phyloP scores from a whole-genome alignment of 176 grass and related monocot genomes.

The Panicum miliaceum region DNA sequence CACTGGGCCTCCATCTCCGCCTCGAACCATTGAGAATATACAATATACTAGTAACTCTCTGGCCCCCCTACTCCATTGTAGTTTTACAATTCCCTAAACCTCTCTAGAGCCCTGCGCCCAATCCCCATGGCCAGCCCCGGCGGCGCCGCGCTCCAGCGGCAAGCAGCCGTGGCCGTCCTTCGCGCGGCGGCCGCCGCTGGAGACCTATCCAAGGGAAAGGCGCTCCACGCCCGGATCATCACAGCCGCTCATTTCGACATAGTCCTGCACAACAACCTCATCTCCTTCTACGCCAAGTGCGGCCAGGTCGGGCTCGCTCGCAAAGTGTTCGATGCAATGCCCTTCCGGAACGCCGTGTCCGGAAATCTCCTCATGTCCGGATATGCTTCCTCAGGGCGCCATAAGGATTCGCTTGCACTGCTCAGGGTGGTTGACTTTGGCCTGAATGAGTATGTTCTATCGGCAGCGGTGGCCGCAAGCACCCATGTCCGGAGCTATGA shows the following conservation, averaged over 20 bases:
- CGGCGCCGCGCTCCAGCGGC: constrained; percentile 49
- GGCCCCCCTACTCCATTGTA: not conserved
- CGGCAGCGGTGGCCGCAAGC: constrained; percentile 37
- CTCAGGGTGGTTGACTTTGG: constrained; percentile 53
- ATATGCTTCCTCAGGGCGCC: constrained; percentile 60
- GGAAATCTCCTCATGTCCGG: constrained; percentile 62
- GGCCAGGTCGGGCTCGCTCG: constrained; percentile 47
- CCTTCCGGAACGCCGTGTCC: constrained; percentile 58
- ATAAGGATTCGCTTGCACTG: constrained; percentile 48
- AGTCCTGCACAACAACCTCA: constrained; percentile 63
- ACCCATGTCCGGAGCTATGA: constrained; percentile 53
- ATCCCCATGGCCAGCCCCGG: constrained; percentile 35
- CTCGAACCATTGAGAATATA: not conserved
- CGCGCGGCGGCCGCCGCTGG: constrained; percentile 38
- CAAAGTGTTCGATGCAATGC: constrained; percentile 68
- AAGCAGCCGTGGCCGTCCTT: constrained; percentile 48
- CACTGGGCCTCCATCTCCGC: not conserved
- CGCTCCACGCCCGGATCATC: constrained; percentile 52
- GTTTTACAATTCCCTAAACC: not conserved
- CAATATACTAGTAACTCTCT: too few relatives aligned
- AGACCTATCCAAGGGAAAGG: constrained; percentile 43
- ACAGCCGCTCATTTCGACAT: constrained; percentile 46
- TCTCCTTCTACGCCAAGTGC: constrained; percentile 60
- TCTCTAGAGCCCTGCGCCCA: not conserved
- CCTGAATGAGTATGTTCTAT: constrained; percentile 74